Conservation (phyloP, 345 rosid genomes). For the Acer negundo region DNA sequence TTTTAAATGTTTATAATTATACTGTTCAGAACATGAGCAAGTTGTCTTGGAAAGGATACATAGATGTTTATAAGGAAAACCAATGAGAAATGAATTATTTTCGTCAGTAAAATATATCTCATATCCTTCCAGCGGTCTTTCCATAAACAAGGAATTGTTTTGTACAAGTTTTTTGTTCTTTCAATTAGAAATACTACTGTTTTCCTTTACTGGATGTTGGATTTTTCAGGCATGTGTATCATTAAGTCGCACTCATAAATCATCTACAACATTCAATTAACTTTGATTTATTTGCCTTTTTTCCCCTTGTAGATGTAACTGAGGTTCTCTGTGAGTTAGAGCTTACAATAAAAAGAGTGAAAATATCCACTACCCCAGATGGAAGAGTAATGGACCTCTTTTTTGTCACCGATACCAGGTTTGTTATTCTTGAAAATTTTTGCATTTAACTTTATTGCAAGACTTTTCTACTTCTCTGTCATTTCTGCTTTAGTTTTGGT, state of each 20-base stretch:
- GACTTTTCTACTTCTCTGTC: not conserved
- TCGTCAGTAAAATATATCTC: not conserved
- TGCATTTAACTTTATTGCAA: slow-evolving; percentile 7
- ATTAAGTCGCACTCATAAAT: not conserved
- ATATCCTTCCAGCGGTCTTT: not conserved
- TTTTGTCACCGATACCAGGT: slow-evolving; percentile 72
- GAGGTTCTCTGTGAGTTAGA: slow-evolving; percentile 67
- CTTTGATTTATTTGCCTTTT: not conserved
- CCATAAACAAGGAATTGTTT: not conserved
- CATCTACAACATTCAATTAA: not conserved
- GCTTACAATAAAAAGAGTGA: slow-evolving; percentile 64
- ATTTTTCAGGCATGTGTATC: not conserved
- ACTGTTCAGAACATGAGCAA: not conserved
- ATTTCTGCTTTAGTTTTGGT: not conserved
- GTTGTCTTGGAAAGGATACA: not conserved
- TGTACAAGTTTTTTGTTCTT: not conserved
- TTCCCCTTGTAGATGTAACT: slow-evolving; percentile 48
- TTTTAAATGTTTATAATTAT: not conserved
- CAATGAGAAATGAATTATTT: not conserved
- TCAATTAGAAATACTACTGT: not conserved
- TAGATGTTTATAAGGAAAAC: not conserved
- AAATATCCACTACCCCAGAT: slow-evolving; percentile 70
- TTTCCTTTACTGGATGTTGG: no score
- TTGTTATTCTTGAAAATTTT: slow-evolving; percentile 22
- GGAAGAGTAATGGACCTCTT: slow-evolving; percentile 75